phyloP scores from a whole-genome alignment of 345 rosid genomes.

The Garcia nutans region DNA sequence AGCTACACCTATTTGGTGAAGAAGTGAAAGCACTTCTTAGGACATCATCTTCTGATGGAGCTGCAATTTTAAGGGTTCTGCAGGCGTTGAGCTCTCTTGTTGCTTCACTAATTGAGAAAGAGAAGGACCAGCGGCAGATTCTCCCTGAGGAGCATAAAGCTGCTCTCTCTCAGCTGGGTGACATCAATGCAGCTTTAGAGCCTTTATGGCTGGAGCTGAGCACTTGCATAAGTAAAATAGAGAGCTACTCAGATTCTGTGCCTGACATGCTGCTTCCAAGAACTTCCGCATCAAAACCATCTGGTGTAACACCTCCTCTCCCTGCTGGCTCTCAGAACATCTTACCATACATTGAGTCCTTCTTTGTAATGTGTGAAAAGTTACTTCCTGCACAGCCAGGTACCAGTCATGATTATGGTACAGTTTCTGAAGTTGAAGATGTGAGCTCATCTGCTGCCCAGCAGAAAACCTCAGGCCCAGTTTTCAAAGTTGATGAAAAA shows the following conservation, averaged over 20 bases:
- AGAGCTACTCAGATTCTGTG: conserved; percentile 69
- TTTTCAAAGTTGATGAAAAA: conserved; percentile 70
- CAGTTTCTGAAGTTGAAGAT: conserved; percentile 67
- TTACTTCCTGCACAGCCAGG: conserved; percentile 75
- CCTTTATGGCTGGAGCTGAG: conserved; percentile 93
- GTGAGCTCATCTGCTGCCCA: conserved; percentile 47
- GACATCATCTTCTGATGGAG: conserved; percentile 79
- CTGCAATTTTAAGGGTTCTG: conserved; percentile 84
- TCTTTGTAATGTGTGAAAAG: conserved; percentile 87
- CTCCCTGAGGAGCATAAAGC: conserved; percentile 53
- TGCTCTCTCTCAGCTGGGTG: conserved; percentile 62
- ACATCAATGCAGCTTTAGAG: conserved; percentile 72
- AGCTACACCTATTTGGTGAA: conserved; percentile 78
- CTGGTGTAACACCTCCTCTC: conserved; percentile 71
- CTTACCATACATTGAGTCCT: conserved; percentile 91
- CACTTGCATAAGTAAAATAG: conserved; percentile 86
- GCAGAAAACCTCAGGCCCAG: conserved; percentile 51
- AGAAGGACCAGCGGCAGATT: conserved; percentile 46
- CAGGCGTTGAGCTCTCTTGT: conserved; percentile 86
- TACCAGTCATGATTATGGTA: conserved; percentile 54
- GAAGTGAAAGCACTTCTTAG: conserved; percentile 76
- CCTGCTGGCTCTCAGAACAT: conserved; percentile 97
- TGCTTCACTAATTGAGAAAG: conserved; percentile 53
- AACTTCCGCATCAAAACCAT: conserved; percentile 48
- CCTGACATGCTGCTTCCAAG: conserved; percentile 41